Conservation (phyloP, 306 rosid species). For the Herpetospermum pedunculosum region DNA sequence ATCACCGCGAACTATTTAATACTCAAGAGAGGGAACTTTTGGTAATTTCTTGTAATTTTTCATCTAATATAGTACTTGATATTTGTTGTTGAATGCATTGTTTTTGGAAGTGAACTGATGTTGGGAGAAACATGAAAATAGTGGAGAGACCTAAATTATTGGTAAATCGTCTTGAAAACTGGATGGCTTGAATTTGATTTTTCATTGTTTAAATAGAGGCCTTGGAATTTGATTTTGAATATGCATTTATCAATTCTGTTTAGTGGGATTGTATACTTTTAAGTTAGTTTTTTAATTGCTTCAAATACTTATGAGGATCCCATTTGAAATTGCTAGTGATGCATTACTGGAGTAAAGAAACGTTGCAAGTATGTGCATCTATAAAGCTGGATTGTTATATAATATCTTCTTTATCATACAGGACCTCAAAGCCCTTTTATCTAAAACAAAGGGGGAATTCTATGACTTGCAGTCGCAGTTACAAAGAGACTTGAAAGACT, state of each 20-base stretch:
- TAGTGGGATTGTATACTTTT: background rate
- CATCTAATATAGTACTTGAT: too few relatives aligned
- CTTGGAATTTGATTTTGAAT: background rate
- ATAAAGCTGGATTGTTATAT: background rate
- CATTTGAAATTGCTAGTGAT: background rate
- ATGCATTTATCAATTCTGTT: background rate
- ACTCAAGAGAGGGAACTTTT: too few relatives aligned
- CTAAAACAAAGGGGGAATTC: slow-evolving; percentile 49
- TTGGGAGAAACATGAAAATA: too few relatives aligned
- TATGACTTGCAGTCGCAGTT: slow-evolving; percentile 50
- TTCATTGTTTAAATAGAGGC: background rate
- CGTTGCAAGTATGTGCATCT: background rate
- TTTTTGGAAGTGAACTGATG: too few relatives aligned
- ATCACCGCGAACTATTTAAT: too few relatives aligned
- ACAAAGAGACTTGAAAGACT: slow-evolving; percentile 39
- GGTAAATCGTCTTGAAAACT: background rate
- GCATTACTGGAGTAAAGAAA: background rate
- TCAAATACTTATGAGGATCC: background rate
- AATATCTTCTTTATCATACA: slow-evolving; percentile 21
- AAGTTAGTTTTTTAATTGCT: background rate
- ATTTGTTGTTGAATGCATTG: too few relatives aligned
- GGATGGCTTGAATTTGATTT: background rate
- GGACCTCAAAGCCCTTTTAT: slow-evolving; percentile 63
- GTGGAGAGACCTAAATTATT: too few relatives aligned
- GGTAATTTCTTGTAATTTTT: too few relatives aligned